Base-by-base conservation (phyloP, 2,329 filamentous ascomycete genomes). In the Pseudodiploospora longispora region DNA sequence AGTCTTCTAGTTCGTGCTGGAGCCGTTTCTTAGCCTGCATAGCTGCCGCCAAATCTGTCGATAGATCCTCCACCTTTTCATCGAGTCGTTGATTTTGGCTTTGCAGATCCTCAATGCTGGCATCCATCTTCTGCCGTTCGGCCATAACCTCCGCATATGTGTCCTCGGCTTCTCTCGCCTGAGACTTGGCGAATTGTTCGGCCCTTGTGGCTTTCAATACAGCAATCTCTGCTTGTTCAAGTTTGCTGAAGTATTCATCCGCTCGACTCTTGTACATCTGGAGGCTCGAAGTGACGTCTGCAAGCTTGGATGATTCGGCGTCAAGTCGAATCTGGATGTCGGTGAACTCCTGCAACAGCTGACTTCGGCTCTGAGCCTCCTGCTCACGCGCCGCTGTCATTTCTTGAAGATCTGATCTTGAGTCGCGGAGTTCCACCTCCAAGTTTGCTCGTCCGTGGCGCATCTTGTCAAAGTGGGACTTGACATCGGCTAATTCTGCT, bases 1-100 rank as follows among this genome's bases (percentile, higher is more conserved):
- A 98, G 65, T 98, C 91, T 64, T 97, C 91, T 3, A 98, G 83
- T 68, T 98, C 91, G 59, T 97, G 90, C 63, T 98, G 91, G 27
- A 97, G 81, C 47, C 91, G 81, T 68, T 90, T 95, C 75, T 95
- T 95, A 19, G 88, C 82, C 67, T 96, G 90, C 12, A 87, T 72
- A 3, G 86, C 87, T 19, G 82, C 82, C 48, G 94, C 85, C 6
- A 96, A 76, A 60, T 98, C 91, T 1, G 91, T 91, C 27, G 87
- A 87, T 37, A 95, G 71, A 59, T 98, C 91, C 59, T 97, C 91
- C 40, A 96, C 75, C 58, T 83, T 85, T 68, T 95, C 91, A 58
- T 97, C 91, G 39, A 91, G 83, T 36, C 86, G 82, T 62, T 96
- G 90, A 47, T 87, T 88, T 60, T 93, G 85, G 34, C 87, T 82